Evolutionary conservation across 2,329 filamentous ascomycete species (phyloP), one percentile per base, ranked within the genome.

Genomic region (Emergomyces orientalis): DNA sequence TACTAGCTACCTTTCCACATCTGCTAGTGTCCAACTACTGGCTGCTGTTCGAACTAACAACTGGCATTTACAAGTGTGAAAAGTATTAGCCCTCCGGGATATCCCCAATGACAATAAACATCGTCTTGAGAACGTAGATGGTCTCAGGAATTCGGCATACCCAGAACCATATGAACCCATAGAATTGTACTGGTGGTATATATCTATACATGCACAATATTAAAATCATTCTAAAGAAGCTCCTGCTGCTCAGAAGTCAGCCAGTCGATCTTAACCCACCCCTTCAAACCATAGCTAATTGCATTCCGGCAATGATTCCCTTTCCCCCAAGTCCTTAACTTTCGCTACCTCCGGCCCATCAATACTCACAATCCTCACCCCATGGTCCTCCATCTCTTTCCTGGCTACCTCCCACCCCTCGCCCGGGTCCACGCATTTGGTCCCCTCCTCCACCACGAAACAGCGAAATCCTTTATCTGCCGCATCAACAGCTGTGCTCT

Each of bases 401-500:
- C 80, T 82, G 2, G 79, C 80, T 6, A 76, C 75, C 0, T 78
- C 78, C 88, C 88, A 91, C 41, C 72, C 74, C 25, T 65, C 71
- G 1, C 72, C 79, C 8, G 81, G 79, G 73, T 88, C 83, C 1
- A 97, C 91, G 4, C 89, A 83, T 72, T 81, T 86, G 5, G 89
- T 92, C 9, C 82, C 91, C 70, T 97, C 90, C 69, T 87, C 84
- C 3, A 97, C 79, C 30, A 97, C 82, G 74, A 82, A 90, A 3
- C 88, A 89, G 68, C 75, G 79, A 72, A 94, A 97, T 0, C 92
- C 93, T 69, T 89, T 87, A 66, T 82, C 83, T 2, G 77, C 81
- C 0, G 92, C 87, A 79, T 97, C 89, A 59, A 91, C 76, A 0
- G 92, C 93, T 19, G 91, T 96, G 65, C 78, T 83, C 72, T 86